These are phyloP conservation scores for Suillus plorans DNA, from an alignment of 768 basidiomycete genomes.

Conservation along the genomic window DNA sequence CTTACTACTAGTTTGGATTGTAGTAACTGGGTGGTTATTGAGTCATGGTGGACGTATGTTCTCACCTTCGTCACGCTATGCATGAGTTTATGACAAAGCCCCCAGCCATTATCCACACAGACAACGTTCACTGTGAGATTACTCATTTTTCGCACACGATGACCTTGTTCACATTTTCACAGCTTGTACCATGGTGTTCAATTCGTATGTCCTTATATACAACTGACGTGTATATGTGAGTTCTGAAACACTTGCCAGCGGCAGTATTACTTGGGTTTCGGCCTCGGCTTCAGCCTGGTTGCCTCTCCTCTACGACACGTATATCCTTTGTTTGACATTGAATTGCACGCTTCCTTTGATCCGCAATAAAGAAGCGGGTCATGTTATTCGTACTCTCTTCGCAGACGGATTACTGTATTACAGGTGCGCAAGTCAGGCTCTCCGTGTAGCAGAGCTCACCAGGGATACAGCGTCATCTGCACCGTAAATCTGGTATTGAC, in stretches of 20 bases:
- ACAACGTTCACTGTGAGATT: conserved; percentile 12
- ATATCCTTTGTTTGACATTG: conserved; percentile 34
- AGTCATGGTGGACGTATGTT: conserved; percentile 47
- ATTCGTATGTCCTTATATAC: conserved; percentile 20
- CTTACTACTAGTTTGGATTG: conserved; percentile 45
- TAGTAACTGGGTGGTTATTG: conserved; percentile 54
- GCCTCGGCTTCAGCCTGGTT: conserved; percentile 39
- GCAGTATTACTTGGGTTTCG: conserved; percentile 16
- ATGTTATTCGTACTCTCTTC: conserved; percentile 27
- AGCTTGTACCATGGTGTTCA: conserved; percentile 45
- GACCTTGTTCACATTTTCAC: conserved; percentile 18
- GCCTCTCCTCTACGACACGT: conserved; percentile 40
- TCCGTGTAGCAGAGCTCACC: neutral
- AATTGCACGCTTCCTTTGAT: conserved; percentile 27
- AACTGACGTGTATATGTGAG: neutral
- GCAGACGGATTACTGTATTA: conserved; percentile 38
- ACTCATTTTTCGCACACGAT: conserved; percentile 16
- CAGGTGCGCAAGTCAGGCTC: conserved; percentile 18
- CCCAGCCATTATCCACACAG: conserved; percentile 15
- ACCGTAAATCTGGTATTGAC: conserved; percentile 37
- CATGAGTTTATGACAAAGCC: neutral
- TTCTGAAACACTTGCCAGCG: conserved; percentile 11
- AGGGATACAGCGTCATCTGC: conserved; percentile 35
- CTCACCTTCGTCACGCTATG: neutral
- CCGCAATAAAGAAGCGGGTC: conserved; percentile 15